Percentiles rank a stretch among this genome's conserved stretches.
Conservation (phyloP, 345 rosid genomes). For the Gossypium sturtianum region DNA sequence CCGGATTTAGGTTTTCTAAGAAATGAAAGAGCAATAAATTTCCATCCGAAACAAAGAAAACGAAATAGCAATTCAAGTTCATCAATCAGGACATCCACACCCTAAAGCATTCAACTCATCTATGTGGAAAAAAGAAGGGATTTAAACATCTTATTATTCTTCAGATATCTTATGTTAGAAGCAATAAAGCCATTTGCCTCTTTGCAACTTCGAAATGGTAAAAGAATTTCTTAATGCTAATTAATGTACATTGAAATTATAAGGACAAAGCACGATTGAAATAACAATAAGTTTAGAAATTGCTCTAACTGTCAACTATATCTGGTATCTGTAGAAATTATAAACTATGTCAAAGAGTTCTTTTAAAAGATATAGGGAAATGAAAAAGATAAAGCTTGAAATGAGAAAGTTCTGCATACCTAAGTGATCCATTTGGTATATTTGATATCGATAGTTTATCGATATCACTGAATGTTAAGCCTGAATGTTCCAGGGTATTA, state of each 20-base stretch:
- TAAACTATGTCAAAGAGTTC: slow-evolving; percentile 4
- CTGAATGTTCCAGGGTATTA: slow-evolving; percentile 45
- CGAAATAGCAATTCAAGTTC: neutral
- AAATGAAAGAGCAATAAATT: neutral
- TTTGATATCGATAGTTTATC: slow-evolving; percentile 93
- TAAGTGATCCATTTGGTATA: slow-evolving; percentile 61
- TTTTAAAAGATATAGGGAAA: neutral
- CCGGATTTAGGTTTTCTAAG: neutral
- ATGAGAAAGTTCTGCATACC: slow-evolving; percentile 36
- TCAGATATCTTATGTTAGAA: neutral
- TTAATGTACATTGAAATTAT: neutral
- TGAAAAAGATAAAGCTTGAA: slow-evolving; percentile 4
- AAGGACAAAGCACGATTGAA: neutral
- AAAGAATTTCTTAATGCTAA: neutral
- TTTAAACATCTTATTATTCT: neutral
- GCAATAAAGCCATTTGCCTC: neutral
- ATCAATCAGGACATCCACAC: neutral
- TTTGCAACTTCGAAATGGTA: neutral
- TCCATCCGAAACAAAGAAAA: neutral
- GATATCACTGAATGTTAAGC: slow-evolving; percentile 54
- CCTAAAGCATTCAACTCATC: neutral
- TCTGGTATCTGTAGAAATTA: neutral
- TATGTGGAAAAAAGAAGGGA: neutral
- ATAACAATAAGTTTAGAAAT: neutral
- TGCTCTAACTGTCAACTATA: neutral